Base-by-base conservation (phyloP, 768 basidiomycete genomes). In the Auriscalpium microsporum region DNA sequence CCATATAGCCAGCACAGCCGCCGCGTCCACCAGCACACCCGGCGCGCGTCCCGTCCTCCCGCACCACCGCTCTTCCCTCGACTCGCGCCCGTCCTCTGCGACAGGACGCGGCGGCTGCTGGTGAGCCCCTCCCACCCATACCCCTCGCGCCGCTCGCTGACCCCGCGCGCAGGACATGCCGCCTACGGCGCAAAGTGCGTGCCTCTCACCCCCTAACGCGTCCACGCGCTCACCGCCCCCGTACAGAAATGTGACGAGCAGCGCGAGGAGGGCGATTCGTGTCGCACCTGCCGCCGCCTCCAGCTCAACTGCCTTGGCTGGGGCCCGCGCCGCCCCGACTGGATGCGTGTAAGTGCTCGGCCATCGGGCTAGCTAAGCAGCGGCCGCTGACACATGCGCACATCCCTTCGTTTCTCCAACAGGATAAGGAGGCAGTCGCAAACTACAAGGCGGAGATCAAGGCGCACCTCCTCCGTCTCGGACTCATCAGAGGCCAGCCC, bases 241-340 rank as follows among this genome's bases (percentile, higher is more conserved):
- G 52, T 23, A 6, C 67, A 91, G 88, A 92, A 92, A 87, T 92
- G 89, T 69, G 89, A 92, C 68, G 89, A 92, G 64, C 83, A 88
- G 61, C 82, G 87, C 60, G 84, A 63, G 50, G 65, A 86, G 64
- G 84, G 81, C 57, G 81, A 87, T 69, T 86, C 88, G 2, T 92
- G 89, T 71, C 77, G 80, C 62, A 92, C 90, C 1, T 92, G 90
- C 68, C 77, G 81, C 56, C 86, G 90, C 50, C 75, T 92, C 38
- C 84, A 83, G 48, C 88, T 92, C 64, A 77, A 86, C 51, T 92
- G 90, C 69, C 75, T 92, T 4, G 90, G 90, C 11, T 92, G 90
- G 90, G 90, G 90, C 4, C 74, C 83, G 8, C 86, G 80, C 65
- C 79, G 90, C 51, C 90, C 89, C n/a, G 89, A 90, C 55, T 91